Conservation (phyloP, 306 rosid genomes). For the Prunus kanzakura region DNA sequence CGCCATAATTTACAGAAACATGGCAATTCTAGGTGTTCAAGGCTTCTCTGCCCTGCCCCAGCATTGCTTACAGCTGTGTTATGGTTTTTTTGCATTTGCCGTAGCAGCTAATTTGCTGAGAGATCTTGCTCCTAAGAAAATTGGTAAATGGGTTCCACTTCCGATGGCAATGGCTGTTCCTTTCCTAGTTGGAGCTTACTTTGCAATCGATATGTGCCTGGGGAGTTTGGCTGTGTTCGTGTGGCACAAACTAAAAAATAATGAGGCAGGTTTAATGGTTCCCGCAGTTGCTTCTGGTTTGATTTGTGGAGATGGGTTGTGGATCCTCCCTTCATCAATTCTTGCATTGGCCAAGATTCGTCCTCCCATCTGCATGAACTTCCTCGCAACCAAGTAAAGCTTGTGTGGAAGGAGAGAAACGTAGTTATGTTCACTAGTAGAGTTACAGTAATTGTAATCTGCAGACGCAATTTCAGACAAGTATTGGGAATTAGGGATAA, state of each 20-base stretch:
- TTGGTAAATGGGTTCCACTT: constrained; percentile 75
- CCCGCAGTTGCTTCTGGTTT: constrained; percentile 98
- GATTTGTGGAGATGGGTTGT: constrained; percentile 95
- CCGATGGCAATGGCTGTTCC: constrained; percentile 99
- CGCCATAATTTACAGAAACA: constrained; percentile 88
- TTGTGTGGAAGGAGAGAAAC: background rate
- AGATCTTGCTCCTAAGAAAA: constrained; percentile 51
- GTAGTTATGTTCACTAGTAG: background rate
- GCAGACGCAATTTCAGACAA: background rate
- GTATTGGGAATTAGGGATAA: background rate
- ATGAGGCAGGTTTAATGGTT: constrained; percentile 63
- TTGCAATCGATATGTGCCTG: constrained; percentile 91
- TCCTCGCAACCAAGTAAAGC: constrained; percentile 43
- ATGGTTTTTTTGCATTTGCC: constrained; percentile 75
- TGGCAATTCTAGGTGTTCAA: constrained; percentile 90
- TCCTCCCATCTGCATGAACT: constrained; percentile 97
- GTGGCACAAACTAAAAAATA: constrained; percentile 61
- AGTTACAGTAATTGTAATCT: constrained; percentile 1
- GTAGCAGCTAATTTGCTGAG: constrained; percentile 68
- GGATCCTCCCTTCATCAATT: constrained; percentile 93
- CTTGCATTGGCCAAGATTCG: constrained; percentile 72
- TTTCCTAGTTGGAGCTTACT: constrained; percentile 87
- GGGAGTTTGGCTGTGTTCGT: constrained; percentile 77
- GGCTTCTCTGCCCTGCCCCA: constrained; percentile 89
- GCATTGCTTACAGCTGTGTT: constrained; percentile 86